A percentile compares a stretch with the other conserved stretches of the same genome.
Evolutionary conservation across 129 eudicot species (phyloP).

Genomic region (Flaveria sonorensis): DNA sequence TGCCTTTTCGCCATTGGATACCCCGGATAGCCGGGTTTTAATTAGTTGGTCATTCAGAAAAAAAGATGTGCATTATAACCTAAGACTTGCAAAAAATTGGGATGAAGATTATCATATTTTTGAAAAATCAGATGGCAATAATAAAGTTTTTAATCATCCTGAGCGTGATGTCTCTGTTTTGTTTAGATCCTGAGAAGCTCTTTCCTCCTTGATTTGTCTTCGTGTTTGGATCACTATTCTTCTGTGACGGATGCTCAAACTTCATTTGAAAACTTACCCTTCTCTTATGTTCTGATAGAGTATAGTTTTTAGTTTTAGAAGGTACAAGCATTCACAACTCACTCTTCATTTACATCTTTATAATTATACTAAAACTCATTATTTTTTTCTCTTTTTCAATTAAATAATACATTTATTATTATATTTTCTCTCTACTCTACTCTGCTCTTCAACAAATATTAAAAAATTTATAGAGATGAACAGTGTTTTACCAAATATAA

Average conservation of each 20-base stretch:
- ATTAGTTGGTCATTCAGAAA: too few relatives aligned
- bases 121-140: not conserved
- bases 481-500: too few relatives aligned
- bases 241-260: constrained; percentile 40
- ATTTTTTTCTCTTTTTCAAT: too few relatives aligned
- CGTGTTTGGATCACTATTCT: constrained; percentile 35
- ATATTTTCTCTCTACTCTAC: too few relatives aligned
- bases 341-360: too few relatives aligned
- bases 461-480: too few relatives aligned
- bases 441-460: too few relatives aligned
- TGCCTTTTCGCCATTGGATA: too few relatives aligned
- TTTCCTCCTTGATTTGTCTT: constrained; percentile 55
- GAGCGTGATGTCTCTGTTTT: constrained; percentile 37
- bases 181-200: constrained; percentile 61
- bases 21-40: too few relatives aligned
- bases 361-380: too few relatives aligned
- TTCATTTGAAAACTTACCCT: constrained; percentile 50
- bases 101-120: constrained; percentile 9
- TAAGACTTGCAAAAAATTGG: not conserved
- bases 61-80: constrained; percentile 19
- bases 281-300: constrained; percentile 54
- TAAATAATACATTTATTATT: too few relatives aligned
- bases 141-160: constrained; percentile 14
- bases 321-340: too few relatives aligned
- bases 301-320: not conserved